These are phyloP conservation scores for Helotiales sp. DNA, from an alignment of 2,329 filamentous ascomycete genomes.

Conservation along the genomic window DNA sequence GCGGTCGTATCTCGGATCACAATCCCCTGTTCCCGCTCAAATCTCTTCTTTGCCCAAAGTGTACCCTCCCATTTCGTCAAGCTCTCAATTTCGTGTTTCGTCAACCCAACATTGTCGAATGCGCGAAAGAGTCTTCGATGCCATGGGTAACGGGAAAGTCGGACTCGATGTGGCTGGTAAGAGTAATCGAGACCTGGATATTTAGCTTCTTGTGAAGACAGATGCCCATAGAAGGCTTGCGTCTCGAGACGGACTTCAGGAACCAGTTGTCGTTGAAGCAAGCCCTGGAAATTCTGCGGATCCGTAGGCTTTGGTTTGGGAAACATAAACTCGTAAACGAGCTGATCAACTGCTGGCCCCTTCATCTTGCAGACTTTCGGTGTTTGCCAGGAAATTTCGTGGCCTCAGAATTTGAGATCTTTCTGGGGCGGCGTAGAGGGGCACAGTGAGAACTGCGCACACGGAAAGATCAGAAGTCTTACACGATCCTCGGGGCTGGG, in stretches of 20 bases:
- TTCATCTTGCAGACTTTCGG: slow-evolving; percentile 61
- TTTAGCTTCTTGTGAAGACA: slow-evolving; percentile 79
- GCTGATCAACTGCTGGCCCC: slow-evolving; percentile 69
- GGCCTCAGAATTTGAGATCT: slow-evolving; percentile 23
- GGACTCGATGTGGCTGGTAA: slow-evolving; percentile 72
- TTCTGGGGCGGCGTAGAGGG: slow-evolving; percentile 27
- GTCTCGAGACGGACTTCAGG: slow-evolving; percentile 79
- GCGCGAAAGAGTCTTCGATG: slow-evolving; percentile 77
- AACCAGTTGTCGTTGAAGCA: slow-evolving; percentile 74
- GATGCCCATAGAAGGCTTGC: slow-evolving; percentile 73
- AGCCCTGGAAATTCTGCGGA: slow-evolving; percentile 71
- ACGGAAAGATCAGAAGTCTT: slow-evolving; percentile 6
- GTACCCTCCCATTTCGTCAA: slow-evolving; percentile 85
- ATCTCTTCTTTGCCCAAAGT: slow-evolving; percentile 81
- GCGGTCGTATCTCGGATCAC: slow-evolving; percentile 73
- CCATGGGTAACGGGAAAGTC: slow-evolving; percentile 78
- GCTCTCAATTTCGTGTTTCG: slow-evolving; percentile 69
- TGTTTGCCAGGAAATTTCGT: slow-evolving; percentile 15
- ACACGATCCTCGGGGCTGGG: slow-evolving; percentile 7
- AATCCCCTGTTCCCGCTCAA: slow-evolving; percentile 75
- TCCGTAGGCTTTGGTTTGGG: slow-evolving; percentile 70
- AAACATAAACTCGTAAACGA: slow-evolving; percentile 77
- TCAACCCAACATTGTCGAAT: slow-evolving; percentile 73
- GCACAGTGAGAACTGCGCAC: slow-evolving; percentile 16
- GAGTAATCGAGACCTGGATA: slow-evolving; percentile 83